Evolutionary conservation across 1,284 basidiomycete species (phyloP).

Genomic region (Sporisorium exsertum): DNA sequence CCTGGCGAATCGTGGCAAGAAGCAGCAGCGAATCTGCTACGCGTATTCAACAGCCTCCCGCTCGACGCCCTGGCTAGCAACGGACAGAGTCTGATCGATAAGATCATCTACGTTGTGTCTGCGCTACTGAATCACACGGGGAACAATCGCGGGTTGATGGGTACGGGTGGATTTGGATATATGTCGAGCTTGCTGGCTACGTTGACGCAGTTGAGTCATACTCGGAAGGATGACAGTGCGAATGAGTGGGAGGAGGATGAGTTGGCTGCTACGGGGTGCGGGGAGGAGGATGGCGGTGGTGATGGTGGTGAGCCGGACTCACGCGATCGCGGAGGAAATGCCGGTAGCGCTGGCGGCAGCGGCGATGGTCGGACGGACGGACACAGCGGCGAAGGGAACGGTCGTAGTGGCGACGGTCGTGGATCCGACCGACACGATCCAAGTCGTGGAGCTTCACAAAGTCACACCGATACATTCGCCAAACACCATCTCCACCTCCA

Average conservation of each 20-base stretch:
- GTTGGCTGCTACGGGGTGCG: background rate
- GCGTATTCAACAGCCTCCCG: conserved; percentile 42
- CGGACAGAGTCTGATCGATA: conserved; percentile 45
- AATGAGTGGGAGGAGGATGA: conserved; percentile 13
- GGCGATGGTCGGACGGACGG: background rate
- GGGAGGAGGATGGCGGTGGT: background rate
- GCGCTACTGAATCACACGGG: conserved; percentile 30
- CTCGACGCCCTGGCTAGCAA: conserved; percentile 54
- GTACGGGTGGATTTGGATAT: conserved; percentile 24
- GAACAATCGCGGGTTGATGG: background rate
- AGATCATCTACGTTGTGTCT: conserved; percentile 52
- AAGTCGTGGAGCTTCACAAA: too few relatives aligned
- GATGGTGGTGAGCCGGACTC: background rate
- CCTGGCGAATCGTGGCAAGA: conserved; percentile 36
- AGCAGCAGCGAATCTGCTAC: conserved; percentile 43
- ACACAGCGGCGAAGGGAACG: background rate
- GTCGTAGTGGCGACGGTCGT: background rate
- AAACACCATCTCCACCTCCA: background rate
- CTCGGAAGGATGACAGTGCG: conserved; percentile 24
- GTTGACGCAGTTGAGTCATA: conserved; percentile 39
- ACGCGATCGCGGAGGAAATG: background rate
- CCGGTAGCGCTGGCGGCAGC: background rate
- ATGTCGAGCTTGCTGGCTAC: conserved; percentile 41
- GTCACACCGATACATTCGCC: background rate
- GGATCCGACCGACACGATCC: background rate